A percentile compares a stretch with the other conserved stretches of the same genome.
Conservation (phyloP, 2,329 filamentous ascomycete genomes). For the Fusarium compactum region DNA sequence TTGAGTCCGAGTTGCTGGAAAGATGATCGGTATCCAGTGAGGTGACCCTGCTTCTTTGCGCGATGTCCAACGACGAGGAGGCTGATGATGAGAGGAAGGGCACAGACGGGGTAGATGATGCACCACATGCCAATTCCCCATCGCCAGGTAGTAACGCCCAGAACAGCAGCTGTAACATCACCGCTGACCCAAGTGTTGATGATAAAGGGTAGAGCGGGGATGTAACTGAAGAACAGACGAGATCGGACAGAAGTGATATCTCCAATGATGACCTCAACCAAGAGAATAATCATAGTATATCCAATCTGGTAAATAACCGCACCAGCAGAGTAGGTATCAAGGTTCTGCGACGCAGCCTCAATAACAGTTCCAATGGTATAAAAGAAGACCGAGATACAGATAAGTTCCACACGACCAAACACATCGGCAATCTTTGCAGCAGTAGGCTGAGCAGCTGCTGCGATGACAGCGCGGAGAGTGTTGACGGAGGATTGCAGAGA, state of each 20-base stretch:
- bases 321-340: constrained; percentile 67
- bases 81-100: constrained; percentile 66
- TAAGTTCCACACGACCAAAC: constrained; percentile 70
- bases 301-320: constrained; percentile 72
- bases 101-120: constrained; percentile 71
- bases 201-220: constrained; percentile 70
- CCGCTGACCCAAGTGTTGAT: constrained; percentile 76
- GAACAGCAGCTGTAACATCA: constrained; percentile 63
- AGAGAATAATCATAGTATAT: constrained; percentile 70
- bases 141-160: constrained; percentile 64
- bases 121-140: constrained; percentile 76
- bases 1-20: constrained; percentile 50
- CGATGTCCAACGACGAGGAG: constrained; percentile 64
- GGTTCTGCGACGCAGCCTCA: constrained; percentile 62
- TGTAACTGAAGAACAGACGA: constrained; percentile 73
- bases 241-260: constrained; percentile 73
- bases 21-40: constrained; percentile 54
- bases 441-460: constrained; percentile 69
- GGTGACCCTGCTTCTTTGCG: constrained; percentile 63
- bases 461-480: constrained; percentile 69
- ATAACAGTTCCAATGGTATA: constrained; percentile 70
- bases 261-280: constrained; percentile 73
- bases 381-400: constrained; percentile 70
- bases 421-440: constrained; percentile 72
- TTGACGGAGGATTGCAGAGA: constrained; percentile 70